Evolutionary conservation across 192 early-diverging fungal genomes (phyloP), one percentile per base, ranked within the genome.

Genomic region (Umbelopsis ramanniana): DNA sequence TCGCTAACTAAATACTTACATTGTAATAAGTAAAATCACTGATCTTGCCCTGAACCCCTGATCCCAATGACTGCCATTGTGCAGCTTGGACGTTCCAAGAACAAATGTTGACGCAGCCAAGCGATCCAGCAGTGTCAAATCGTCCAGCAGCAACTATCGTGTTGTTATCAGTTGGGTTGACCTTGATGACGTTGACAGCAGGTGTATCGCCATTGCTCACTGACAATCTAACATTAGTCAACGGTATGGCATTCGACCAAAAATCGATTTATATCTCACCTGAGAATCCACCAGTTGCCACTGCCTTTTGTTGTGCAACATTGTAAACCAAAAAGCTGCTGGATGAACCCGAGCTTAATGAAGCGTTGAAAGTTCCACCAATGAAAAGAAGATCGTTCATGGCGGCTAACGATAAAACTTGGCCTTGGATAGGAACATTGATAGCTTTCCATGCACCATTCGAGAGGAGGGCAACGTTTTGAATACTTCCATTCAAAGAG

Each of bases 301-400:
- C 52, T 52, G 60, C 35, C 9, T 19, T 68, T 26, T 72, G 73
- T 6, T 71, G 71, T 70, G 82, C 71, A 68, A 91, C 79, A 72
- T 89, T 73, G 71, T 83, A 83, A 43, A 82, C 77, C 2, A 79
- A 67, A 12, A 89, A 81, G 19, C 87, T 84, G 57, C 69, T 77
- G 6, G 29, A 22, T 6, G 67, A 9, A 0, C 67, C 70, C 4
- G 72, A 17, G 11, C 47, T 46, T n/a, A 68, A 33, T n/a, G 73
- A 73, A 8, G 73, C 66, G 48, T 74, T 80, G 33, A 88, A 83
- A 19, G 71, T 71, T 23, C 90, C 87, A 50, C 88, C 88, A 33
- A 89, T 80, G 66, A 86, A 87, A 46, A 91, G 79, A 46, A 82
- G 48, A 52, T 83, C 81, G 11, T 88, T 76, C 6, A 81, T 71